Evolutionary conservation across 441 rosid species (phyloP).

Genomic region (Mallotus japonicus): DNA sequence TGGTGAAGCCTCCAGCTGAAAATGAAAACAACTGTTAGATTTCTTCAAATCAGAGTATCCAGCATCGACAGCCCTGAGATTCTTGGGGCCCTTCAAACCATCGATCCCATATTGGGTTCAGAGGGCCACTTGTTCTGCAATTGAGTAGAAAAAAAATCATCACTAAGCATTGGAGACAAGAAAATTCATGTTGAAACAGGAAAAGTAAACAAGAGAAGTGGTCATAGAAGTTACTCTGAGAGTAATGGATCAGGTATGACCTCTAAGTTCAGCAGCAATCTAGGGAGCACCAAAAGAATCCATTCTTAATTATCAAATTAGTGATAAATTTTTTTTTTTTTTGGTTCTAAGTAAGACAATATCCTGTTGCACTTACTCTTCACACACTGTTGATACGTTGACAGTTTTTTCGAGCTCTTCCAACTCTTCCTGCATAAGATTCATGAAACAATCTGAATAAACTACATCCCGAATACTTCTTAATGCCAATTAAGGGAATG

Average conservation of each 20-base stretch:
- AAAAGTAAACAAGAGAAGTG: neutral
- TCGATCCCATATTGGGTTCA: constrained; percentile 64
- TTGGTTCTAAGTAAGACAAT: neutral
- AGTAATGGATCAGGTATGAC: constrained; percentile 63
- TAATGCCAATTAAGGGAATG: constrained; percentile 13
- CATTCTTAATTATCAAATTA: constrained; percentile 15
- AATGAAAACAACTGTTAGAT: constrained; percentile 23
- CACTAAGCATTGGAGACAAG: constrained; percentile 11
- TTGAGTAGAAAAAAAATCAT: neutral
- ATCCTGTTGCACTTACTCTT: constrained; percentile 53
- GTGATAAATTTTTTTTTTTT: neutral
- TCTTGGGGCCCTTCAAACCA: constrained; percentile 86
- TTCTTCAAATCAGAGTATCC: constrained; percentile 50
- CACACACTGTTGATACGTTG: constrained; percentile 51
- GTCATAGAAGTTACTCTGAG: constrained; percentile 49
- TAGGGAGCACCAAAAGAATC: constrained; percentile 27
- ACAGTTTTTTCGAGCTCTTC: constrained; percentile 54
- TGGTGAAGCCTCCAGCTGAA: constrained; percentile 20
- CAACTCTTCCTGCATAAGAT: constrained; percentile 60
- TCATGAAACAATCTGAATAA: constrained; percentile 8
- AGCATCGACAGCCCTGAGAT: constrained; percentile 66
- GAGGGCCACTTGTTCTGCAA: constrained; percentile 68
- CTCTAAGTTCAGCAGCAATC: constrained; percentile 47
- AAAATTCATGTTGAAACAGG: constrained; percentile 2
- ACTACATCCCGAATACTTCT: neutral